phyloP scores from a whole-genome alignment of 257 asterid genomes.

The Capsicum rhomboideum region DNA sequence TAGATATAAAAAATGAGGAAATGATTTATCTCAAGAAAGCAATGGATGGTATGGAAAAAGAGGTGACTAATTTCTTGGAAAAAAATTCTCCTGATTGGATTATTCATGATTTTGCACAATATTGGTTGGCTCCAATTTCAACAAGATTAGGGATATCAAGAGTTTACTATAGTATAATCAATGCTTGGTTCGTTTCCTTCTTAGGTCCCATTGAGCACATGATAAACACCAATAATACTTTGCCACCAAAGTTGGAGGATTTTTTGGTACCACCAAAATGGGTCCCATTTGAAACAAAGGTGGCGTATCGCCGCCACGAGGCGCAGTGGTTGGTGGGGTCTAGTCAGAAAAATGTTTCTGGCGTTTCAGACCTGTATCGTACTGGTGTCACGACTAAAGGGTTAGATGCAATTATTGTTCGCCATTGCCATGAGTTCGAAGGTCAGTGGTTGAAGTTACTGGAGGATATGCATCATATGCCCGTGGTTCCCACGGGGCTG shows the following conservation, averaged over 20 bases:
- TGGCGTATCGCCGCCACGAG: conserved; percentile 4
- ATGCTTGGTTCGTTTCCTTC: background rate
- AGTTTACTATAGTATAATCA: conserved; percentile 4
- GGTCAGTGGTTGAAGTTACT: background rate
- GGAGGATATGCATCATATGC: background rate
- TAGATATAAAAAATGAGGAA: conserved; percentile 12
- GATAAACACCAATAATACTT: background rate
- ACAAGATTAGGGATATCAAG: background rate
- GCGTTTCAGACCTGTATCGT: background rate
- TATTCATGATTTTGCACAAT: conserved; percentile 15
- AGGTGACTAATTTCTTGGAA: conserved; percentile 7
- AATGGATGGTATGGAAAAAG: conserved; percentile 16
- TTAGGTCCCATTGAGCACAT: background rate
- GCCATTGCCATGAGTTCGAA: conserved; percentile 6
- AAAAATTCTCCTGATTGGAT: conserved; percentile 23
- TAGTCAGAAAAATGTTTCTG: conserved; percentile 8
- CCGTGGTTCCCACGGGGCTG: background rate
- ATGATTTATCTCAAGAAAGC: conserved; percentile 30
- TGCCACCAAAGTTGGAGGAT: conserved; percentile 19
- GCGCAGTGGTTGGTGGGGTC: conserved; percentile 6
- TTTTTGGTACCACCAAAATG: conserved; percentile 17
- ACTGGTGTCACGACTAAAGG: background rate
- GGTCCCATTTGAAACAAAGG: conserved; percentile 25
- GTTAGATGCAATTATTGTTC: background rate
- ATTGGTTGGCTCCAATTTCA: conserved; percentile 25